Evolutionary conservation across 164 flowering plant species (phyloP).

Genomic region (Vitis cinerea): DNA sequence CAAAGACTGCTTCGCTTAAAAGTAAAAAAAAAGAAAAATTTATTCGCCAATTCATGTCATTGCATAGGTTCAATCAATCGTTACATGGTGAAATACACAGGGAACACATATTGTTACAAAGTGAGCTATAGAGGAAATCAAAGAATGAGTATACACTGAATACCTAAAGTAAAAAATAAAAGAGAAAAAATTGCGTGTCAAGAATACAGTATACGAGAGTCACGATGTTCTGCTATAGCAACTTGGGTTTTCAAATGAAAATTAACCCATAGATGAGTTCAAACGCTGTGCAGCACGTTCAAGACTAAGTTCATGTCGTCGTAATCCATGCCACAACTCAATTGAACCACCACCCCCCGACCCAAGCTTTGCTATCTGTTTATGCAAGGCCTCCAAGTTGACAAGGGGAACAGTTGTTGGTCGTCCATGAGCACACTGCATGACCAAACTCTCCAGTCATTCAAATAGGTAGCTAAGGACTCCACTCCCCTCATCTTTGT

Average conservation of each 20-base stretch:
- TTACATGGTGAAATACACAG: too few relatives aligned
- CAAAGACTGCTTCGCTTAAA: too few relatives aligned
- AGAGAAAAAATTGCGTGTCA: too few relatives aligned
- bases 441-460: conserved; percentile 2
- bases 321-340: conserved; percentile 71
- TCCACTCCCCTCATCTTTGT: not conserved
- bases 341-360: conserved; percentile 16
- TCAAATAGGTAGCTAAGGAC: not conserved
- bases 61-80: too few relatives aligned
- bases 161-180: too few relatives aligned
- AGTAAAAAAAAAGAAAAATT: too few relatives aligned
- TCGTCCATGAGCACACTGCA: conserved; percentile 99
- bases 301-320: conserved; percentile 41
- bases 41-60: too few relatives aligned
- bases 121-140: too few relatives aligned
- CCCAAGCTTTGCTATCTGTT: conserved; percentile 54
- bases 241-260: not conserved
- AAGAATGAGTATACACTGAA: too few relatives aligned
- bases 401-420: conserved; percentile 93
- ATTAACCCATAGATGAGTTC: conserved; percentile 21
- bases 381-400: conserved; percentile 71
- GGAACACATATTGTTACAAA: too few relatives aligned
- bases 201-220: too few relatives aligned
- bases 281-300: conserved; percentile 57
- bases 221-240: too few relatives aligned